Conservation (phyloP, 2,329 filamentous ascomycete genomes). For the Didymosphaeria variabile region DNA sequence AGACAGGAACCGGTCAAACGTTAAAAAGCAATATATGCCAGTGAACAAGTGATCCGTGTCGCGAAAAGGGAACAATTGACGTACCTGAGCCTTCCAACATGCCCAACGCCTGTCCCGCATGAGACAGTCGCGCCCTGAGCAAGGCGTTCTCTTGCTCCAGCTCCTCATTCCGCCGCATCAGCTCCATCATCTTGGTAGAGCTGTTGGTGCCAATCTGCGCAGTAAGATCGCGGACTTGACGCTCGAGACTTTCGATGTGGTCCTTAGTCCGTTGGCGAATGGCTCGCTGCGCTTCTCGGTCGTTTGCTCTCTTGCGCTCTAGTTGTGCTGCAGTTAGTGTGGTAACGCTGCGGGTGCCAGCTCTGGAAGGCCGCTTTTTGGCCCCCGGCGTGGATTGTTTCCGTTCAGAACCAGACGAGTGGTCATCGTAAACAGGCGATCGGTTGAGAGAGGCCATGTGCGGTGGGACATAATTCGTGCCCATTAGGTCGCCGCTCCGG, state of each 20-base stretch:
- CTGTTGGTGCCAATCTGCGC: constrained; percentile 57
- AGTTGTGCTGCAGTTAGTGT: constrained; percentile 66
- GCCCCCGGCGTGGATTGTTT: constrained; percentile 44
- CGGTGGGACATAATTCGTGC: constrained; percentile 44
- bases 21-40: constrained; percentile 38
- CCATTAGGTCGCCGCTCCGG: constrained; percentile 50
- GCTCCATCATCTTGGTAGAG: constrained; percentile 58
- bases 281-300: constrained; percentile 67
- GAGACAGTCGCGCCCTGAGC: constrained; percentile 59
- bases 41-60: constrained; percentile 39
- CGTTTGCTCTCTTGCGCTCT: constrained; percentile 68
- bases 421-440: constrained; percentile 48
- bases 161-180: constrained; percentile 63
- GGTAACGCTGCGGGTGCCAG: constrained; percentile 66
- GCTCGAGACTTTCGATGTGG: constrained; percentile 66
- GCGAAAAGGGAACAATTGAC: constrained; percentile 31
- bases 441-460: constrained; percentile 49
- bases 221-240: constrained; percentile 62
- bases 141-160: constrained; percentile 65
- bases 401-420: constrained; percentile 52
- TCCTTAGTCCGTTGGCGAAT: constrained; percentile 68
- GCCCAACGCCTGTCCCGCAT: constrained; percentile 52
- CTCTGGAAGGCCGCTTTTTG: constrained; percentile 62
- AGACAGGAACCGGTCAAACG: constrained; percentile 36
- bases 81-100: constrained; percentile 50